Percentiles rank a stretch among this genome's conserved stretches.
Conservation (phyloP, 2,329 filamentous ascomycete genomes). For the Pyrenophora tritici-repentis region DNA sequence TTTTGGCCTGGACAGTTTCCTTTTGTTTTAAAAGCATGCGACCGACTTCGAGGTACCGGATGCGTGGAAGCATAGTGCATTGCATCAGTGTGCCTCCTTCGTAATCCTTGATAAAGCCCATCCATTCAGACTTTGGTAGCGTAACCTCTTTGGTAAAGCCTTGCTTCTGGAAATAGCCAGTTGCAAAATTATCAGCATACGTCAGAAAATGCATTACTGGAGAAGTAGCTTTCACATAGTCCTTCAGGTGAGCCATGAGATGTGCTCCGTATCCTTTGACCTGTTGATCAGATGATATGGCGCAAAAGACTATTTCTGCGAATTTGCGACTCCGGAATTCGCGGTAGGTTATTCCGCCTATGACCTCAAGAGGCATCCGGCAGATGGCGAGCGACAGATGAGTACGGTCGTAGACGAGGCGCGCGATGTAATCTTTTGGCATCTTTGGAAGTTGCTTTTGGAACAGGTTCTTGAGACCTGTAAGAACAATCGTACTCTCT, state of each 20-base stretch:
- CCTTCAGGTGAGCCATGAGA: slow-evolving; percentile 97
- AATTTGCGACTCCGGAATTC: slow-evolving; percentile 90
- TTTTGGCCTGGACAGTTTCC: slow-evolving; percentile 91
- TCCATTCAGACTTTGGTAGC: slow-evolving; percentile 85
- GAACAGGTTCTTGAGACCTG: slow-evolving; percentile 94
- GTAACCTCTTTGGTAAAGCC: slow-evolving; percentile 98
- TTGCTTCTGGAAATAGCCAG: slow-evolving; percentile 98
- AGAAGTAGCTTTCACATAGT: slow-evolving; percentile 95
- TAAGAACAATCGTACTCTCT: slow-evolving; percentile 89
- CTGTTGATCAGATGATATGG: slow-evolving; percentile 94
- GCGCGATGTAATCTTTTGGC: slow-evolving; percentile 97
- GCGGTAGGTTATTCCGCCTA: slow-evolving; percentile 93
- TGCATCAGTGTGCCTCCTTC: slow-evolving; percentile 99
- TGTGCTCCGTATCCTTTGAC: slow-evolving; percentile 98
- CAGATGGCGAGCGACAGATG: slow-evolving; percentile 95
- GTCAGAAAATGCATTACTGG: slow-evolving; percentile 98
- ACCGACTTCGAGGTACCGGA: slow-evolving; percentile 88
- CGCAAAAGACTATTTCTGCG: slow-evolving; percentile 97
- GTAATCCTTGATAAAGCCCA: slow-evolving; percentile 99
- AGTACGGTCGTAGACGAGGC: slow-evolving; percentile 93
- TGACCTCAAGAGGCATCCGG: slow-evolving; percentile 90
- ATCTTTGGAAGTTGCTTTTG: slow-evolving; percentile 98
- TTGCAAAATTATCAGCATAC: slow-evolving; percentile 97
- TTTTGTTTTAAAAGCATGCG: slow-evolving; percentile 97
- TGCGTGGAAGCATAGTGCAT: slow-evolving; percentile 92